A percentile compares a stretch with the other conserved stretches of the same genome.
Evolutionary conservation across 208 protist species (phyloP).

Genomic region (Leishmania aethiopica): DNA sequence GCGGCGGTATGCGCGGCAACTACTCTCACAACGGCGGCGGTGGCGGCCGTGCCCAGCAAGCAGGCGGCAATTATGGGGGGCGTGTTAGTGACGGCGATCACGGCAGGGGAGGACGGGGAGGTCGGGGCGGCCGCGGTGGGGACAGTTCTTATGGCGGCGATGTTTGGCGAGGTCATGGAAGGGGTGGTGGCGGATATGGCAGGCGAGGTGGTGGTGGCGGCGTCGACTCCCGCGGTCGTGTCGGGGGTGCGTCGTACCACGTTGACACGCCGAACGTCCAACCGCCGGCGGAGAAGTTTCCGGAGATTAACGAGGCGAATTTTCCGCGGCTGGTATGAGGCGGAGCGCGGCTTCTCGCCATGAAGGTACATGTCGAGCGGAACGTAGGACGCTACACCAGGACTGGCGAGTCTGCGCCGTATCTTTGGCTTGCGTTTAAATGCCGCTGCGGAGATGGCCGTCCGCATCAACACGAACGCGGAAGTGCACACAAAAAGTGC

Average conservation of each 20-base stretch:
- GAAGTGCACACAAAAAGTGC: neutral
- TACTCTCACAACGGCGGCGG: conserved; percentile 4
- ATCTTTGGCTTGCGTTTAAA: neutral
- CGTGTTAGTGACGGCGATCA: conserved; percentile 9
- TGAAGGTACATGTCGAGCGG: neutral
- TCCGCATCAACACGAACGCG: neutral
- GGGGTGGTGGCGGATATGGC: conserved; percentile 10
- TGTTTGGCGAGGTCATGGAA: conserved; percentile 4
- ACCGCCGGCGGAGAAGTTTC: conserved; percentile 11
- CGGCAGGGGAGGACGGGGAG: conserved; percentile 5
- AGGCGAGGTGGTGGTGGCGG: conserved; percentile 5
- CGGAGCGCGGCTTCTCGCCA: neutral
- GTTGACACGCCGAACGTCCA: conserved; percentile 3
- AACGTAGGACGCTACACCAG: neutral
- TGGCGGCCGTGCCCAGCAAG: conserved; percentile 6
- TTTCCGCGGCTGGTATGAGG: conserved; percentile 34
- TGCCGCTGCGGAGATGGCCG: too few species aligned
- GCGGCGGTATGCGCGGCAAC: conserved; percentile 1
- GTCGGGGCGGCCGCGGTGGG: conserved; percentile 13
- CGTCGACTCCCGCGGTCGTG: conserved; percentile 20
- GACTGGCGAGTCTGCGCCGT: neutral
- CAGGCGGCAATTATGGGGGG: conserved; percentile 1
- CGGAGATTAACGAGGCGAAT: conserved; percentile 28
- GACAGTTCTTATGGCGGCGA: neutral
- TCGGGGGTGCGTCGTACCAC: conserved; percentile 3